phyloP scores from a whole-genome alignment of 163 green algal genomes.

The Chloromonas sp. region DNA sequence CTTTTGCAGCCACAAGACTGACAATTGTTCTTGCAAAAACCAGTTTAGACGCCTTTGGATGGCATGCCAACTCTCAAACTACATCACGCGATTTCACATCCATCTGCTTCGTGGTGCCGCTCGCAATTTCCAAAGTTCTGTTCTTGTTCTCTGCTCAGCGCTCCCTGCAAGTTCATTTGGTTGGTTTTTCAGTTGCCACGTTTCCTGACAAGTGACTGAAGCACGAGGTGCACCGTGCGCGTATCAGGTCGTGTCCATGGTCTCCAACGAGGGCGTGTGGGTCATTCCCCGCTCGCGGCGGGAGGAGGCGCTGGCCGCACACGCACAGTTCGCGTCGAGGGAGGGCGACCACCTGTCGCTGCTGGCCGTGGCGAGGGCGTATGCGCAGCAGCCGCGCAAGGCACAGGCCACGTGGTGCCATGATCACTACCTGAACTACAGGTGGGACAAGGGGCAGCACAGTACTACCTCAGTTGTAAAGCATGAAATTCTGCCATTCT shows the following conservation, averaged over 20 bases:
- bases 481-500: no score
- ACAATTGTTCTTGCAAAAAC: no score
- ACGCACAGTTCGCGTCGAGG: slow-evolving; percentile 53
- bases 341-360: slow-evolving; percentile 80
- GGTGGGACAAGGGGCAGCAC: slow-evolving; percentile 17
- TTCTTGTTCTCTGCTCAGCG: no score
- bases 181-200: no score
- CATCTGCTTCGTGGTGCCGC: no score
- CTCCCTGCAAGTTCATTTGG: no score
- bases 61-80: no score
- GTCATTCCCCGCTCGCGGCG: slow-evolving; percentile 32
- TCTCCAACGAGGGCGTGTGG: slow-evolving; percentile 39
- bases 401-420: slow-evolving; percentile 59
- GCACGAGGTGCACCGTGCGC: slow-evolving; percentile 3
- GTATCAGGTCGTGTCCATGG: slow-evolving; percentile 63
- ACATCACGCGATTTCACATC: no score
- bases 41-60: no score
- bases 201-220: no score
- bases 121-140: no score
- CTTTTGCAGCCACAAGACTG: no score
- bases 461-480: neutral
- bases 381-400: slow-evolving; percentile 29
- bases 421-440: slow-evolving; percentile 72
- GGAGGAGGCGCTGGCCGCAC: slow-evolving; percentile 52
- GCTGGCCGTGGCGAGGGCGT: slow-evolving; percentile 63